Percentiles rank a stretch among this genome's conserved stretches.
Conservation (phyloP, 306 rosid genomes). For the Pterocarpus santalinus region DNA sequence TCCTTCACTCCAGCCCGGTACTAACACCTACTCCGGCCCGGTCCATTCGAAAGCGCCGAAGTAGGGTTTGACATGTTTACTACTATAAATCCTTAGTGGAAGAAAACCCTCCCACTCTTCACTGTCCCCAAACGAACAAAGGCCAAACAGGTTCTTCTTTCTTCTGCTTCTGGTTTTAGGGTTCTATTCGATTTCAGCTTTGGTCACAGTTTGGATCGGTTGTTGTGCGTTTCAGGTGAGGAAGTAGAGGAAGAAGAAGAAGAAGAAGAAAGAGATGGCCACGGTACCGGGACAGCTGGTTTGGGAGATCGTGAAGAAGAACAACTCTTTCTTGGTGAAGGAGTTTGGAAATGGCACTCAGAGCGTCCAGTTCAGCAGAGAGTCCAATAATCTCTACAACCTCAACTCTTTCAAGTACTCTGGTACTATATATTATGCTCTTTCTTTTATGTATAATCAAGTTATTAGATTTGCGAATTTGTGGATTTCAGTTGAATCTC, state of each 20-base stretch:
- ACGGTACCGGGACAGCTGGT: conserved; percentile 81
- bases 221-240: conserved; percentile 44
- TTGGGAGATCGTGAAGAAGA: conserved; percentile 95
- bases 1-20: not conserved
- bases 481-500: not conserved
- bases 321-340: conserved; percentile 86
- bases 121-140: not conserved
- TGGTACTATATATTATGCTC: conserved; percentile 49
- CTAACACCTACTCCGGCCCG: not conserved
- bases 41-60: not conserved
- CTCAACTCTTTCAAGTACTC: conserved; percentile 83
- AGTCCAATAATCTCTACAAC: conserved; percentile 82
- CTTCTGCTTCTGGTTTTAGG: not conserved
- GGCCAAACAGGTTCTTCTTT: conserved; percentile 26
- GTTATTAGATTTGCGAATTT: not conserved
- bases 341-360: conserved; percentile 84
- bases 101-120: not conserved
- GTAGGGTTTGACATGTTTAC: conserved; percentile 66
- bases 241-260: conserved; percentile 24
- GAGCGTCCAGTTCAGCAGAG: conserved; percentile 87
- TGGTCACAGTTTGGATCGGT: conserved; percentile 26
- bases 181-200: not conserved
- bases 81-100: conserved; percentile 45
- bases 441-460: not conserved
- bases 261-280: conserved; percentile 61